Evolutionary conservation across 2,329 filamentous ascomycete genomes (phyloP), one percentile per base, ranked within the genome.

Genomic region (Diplodia mutila): DNA sequence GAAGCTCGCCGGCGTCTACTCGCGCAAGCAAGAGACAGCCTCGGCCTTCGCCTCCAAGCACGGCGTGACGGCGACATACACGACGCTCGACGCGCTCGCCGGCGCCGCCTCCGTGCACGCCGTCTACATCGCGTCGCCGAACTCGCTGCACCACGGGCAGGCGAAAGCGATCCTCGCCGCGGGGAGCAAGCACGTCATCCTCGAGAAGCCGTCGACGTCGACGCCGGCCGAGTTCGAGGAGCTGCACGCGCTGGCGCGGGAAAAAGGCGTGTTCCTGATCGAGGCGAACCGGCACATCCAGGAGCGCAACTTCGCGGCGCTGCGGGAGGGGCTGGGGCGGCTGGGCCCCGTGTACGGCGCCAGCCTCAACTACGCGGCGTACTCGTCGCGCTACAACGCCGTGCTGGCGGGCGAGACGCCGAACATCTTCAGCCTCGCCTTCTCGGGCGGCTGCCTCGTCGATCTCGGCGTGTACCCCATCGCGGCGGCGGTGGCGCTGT

Each of bases 251-350:
- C 73, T 80, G 16, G 81, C 82, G 1, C 75, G 80, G 52, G 72
- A 75, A 46, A 77, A 83, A 25, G 73, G 75, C 18, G 76, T 83
- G 11, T 79, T 80, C 69, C 72, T 84, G 16, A 77, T 85, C 67
- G 83, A 85, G 74, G 83, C 83, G 18, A 84, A 78, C 75, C 76
- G 83, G 42, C 83, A 85, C 71, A 79, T 84, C 61, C 83, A 84
- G 74, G 83, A 84, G 74, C 75, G 76, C 51, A 84, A 84, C 73
- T 84, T 82, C 77, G 80, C 80, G 66, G 73, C 80, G 34, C 72
- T 84, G 37, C 80, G 80, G 53, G 69, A 73, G 7, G 72, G 72
- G 11, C 74, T 82, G 21, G 72, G 76, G 49, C 73, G 73, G n/a
- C 71, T 84, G 2, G 82, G 82, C 0, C 72, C 73, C 0, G 75